Evolutionary conservation across 163 green algal species (phyloP).

Genomic region (Trebouxia gelatinosa): DNA sequence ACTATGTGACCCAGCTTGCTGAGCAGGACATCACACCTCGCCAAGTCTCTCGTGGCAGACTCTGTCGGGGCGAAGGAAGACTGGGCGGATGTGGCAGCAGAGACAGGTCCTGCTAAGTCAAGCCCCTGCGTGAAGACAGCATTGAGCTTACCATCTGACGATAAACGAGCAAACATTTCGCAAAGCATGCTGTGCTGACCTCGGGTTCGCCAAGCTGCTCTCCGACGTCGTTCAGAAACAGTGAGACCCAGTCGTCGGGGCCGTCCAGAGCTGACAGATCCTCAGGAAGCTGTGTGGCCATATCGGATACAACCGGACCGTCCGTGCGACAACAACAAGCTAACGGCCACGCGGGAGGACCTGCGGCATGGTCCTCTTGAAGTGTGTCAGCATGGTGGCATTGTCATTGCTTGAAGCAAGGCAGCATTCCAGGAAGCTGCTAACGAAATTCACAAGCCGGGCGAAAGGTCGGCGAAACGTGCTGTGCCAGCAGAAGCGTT

Average conservation of each 20-base stretch:
- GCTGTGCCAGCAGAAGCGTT: neutral
- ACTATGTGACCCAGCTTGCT: too few relatives aligned
- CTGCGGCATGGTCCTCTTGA: too few relatives aligned
- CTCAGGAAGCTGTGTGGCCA: neutral
- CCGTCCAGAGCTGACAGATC: slow-evolving; percentile 8
- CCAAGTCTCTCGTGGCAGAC: neutral
- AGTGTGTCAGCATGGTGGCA: neutral
- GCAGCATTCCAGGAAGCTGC: neutral
- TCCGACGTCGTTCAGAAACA: neutral
- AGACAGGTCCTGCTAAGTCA: neutral
- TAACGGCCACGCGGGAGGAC: too few relatives aligned
- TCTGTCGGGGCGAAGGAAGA: too few relatives aligned
- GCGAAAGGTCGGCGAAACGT: neutral
- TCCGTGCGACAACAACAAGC: neutral
- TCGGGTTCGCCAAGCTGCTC: neutral
- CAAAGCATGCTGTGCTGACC: neutral
- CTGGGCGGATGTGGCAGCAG: too few relatives aligned
- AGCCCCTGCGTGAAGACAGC: neutral
- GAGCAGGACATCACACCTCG: neutral
- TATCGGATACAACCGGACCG: neutral
- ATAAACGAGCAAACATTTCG: neutral
- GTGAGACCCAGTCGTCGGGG: slow-evolving; percentile 23
- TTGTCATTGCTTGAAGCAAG: neutral
- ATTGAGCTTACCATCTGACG: neutral
- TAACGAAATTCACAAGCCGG: neutral